Evolutionary conservation across 2,329 filamentous ascomycete genomes (phyloP), one percentile per base, ranked within the genome.

Genomic region (Botrytis elliptica): DNA sequence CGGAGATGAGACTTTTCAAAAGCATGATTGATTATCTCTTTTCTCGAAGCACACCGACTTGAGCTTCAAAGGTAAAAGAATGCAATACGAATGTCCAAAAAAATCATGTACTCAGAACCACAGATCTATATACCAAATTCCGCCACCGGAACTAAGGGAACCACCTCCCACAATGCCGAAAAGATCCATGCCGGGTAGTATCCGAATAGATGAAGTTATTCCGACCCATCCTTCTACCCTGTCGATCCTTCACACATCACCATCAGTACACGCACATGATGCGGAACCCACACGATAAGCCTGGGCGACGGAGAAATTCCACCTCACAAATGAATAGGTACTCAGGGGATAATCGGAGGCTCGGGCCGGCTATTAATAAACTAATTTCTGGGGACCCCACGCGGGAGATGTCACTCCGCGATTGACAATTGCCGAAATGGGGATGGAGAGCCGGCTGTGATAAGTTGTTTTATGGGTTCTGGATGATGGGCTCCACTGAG

Each of bases 341-440:
- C 20, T 5, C 44, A 55, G 33, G 46, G 65, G 65, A 29, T 67
- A 67, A 55, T 67, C 65, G 65, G 65, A 67, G 65, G 65, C 65
- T 67, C 65, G 65, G 65, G 46, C 65, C 65, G 65, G 25, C 49
- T 67, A 52, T 40, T 40, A 38, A 67, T 52, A 40, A n/a, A 18
- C 4, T 20, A 38, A n/a, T 52, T 38, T 52, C 29, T 67, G 46
- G 65, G 46, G 46, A 20, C 44, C 46, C 65, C 46, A 20, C 22
- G 40, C 33, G 65, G 65, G 65, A 67, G 10, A 52, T 67, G 33
- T 29, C 22, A 9, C 65, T 55, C 65, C 65, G 46, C 33, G 38
- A 36, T 40, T 16, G 33, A 52, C 22, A 67, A 40, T 67, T 52
- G 33, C 33, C 14, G 25, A 22, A 18, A 67, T 38, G 10, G 25